Conservation (phyloP, 1,284 basidiomycete species). For the Melampsora larici-populina region DNA sequence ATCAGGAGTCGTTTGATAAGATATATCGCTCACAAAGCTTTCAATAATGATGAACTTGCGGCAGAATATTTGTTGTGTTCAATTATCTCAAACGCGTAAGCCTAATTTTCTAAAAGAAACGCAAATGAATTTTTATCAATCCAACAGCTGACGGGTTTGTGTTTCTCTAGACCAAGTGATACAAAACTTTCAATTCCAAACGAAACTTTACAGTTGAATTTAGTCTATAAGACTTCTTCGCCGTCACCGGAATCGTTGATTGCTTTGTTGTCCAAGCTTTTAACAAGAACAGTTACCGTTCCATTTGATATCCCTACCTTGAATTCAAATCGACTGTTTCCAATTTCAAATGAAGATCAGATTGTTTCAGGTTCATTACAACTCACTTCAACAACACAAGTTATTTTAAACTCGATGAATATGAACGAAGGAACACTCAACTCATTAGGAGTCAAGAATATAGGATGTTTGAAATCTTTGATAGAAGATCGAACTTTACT, state of each 20-base stretch:
- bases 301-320: constrained; percentile 15
- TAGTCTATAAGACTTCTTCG: constrained; percentile 23
- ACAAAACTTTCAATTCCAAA: not conserved
- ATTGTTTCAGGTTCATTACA: constrained; percentile 33
- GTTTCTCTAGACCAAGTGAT: not conserved
- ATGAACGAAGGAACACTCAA: constrained; percentile 32
- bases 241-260: constrained; percentile 7
- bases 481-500: constrained; percentile 46
- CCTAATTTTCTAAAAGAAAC: not conserved
- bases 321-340: constrained; percentile 26
- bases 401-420: constrained; percentile 20
- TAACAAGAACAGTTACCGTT: constrained; percentile 14
- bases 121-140: too few relatives aligned
- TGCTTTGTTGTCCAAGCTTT: constrained; percentile 2
- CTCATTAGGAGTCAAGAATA: constrained; percentile 35
- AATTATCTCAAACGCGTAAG: constrained; percentile 28
- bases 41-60: constrained; percentile 34
- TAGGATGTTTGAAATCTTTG: constrained; percentile 42
- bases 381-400: constrained; percentile 15
- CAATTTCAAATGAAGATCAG: constrained; percentile 28
- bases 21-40: constrained; percentile 16
- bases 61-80: constrained; percentile 26
- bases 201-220: constrained; percentile 32
- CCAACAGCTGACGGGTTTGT: not conserved
- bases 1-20: constrained; percentile 15